Percentiles rank a stretch among this genome's conserved stretches.
Evolutionary conservation across 331 rosid species (phyloP).

Genomic region (Phaseolus coccineus): DNA sequence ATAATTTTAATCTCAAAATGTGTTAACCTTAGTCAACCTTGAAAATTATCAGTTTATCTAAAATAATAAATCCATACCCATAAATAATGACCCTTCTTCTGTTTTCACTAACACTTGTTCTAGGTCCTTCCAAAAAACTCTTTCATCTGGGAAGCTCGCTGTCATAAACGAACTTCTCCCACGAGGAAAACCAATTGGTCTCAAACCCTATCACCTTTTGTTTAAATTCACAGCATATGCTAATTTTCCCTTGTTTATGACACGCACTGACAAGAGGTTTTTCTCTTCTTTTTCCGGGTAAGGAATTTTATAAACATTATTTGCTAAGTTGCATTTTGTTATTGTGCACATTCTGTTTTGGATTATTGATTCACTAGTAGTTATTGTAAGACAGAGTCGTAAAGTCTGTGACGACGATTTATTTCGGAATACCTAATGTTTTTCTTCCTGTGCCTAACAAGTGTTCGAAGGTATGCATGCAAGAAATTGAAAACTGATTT

Average conservation of each 20-base stretch:
- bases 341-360: background rate
- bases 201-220: background rate
- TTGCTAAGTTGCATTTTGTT: background rate
- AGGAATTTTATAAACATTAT: background rate
- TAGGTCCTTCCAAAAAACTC: background rate
- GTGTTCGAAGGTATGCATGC: background rate
- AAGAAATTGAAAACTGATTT: background rate
- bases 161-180: background rate
- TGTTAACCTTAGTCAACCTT: too few relatives aligned
- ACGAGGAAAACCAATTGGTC: constrained; percentile 33
- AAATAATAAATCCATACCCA: too few relatives aligned
- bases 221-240: background rate
- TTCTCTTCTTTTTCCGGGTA: background rate
- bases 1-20: too few relatives aligned
- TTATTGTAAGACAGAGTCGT: background rate
- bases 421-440: background rate
- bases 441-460: background rate
- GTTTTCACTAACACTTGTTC: background rate
- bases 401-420: background rate
- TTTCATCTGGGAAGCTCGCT: background rate
- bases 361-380: background rate
- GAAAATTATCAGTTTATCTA: too few relatives aligned
- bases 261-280: background rate
- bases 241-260: background rate
- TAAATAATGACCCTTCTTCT: background rate